These are phyloP conservation scores for Globisporangium irregulare DNA, from an alignment of 352 stramenopile genomes.

Conservation along the genomic window DNA sequence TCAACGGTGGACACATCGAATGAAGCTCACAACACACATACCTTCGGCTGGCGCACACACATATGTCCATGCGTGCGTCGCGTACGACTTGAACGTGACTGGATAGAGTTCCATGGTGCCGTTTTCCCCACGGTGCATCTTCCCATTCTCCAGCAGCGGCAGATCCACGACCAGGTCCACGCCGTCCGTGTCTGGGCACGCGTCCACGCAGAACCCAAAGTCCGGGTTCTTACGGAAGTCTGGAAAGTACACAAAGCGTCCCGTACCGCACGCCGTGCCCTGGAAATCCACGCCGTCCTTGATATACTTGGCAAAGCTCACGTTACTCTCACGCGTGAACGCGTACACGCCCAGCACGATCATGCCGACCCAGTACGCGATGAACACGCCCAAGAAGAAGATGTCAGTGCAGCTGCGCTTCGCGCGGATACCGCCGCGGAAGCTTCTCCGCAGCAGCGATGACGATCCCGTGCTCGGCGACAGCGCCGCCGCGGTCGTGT, in stretches of 20 bases:
- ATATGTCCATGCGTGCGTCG: conserved; percentile 63
- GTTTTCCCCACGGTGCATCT: conserved; percentile 25
- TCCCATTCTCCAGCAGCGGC: conserved; percentile 31
- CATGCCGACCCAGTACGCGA: conserved; percentile 78
- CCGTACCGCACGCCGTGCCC: conserved; percentile 45
- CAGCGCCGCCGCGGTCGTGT: conserved; percentile 34
- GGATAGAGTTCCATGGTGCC: conserved; percentile 27
- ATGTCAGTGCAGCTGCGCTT: conserved; percentile 60
- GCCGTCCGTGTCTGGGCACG: conserved; percentile 41
- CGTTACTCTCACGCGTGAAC: conserved; percentile 65
- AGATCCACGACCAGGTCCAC: conserved; percentile 47
- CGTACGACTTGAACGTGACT: conserved; percentile 67
- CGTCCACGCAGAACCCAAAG: conserved; percentile 74
- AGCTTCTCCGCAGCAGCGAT: conserved; percentile 39
- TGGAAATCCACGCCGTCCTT: conserved; percentile 77
- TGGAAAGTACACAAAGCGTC: conserved; percentile 72
- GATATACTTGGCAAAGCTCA: conserved; percentile 72
- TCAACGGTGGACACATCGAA: neutral
- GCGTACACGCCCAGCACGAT: conserved; percentile 59
- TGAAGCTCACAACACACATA: conserved; percentile 16
- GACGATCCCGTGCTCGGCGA: conserved; percentile 46
- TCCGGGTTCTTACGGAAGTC: conserved; percentile 64
- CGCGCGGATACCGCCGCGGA: conserved; percentile 34
- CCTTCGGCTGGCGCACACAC: conserved; percentile 59
- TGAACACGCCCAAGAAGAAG: conserved; percentile 49